Percentiles rank a stretch among this genome's conserved stretches.
Conservation (phyloP, 2,329 filamentous ascomycete genomes). For the Emergomyces pasteurianus region DNA sequence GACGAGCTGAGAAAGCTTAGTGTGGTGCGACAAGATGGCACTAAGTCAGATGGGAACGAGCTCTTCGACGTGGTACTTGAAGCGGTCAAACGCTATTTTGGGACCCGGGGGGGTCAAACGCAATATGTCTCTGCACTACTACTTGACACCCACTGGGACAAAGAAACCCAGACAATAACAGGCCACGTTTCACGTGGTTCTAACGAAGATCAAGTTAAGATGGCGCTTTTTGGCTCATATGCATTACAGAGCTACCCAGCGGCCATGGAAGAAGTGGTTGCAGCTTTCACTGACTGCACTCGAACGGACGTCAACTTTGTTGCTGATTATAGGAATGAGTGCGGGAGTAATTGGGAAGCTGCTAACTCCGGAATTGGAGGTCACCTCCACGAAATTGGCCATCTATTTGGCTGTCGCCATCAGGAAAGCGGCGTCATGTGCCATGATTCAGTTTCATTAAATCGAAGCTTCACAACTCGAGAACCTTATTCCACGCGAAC, state of each 20-base stretch:
- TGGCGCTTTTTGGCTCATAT: conserved; percentile 89
- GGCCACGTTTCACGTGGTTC: conserved; percentile 80
- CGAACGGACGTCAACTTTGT: conserved; percentile 69
- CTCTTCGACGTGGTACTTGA: conserved; percentile 67
- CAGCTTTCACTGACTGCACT: conserved; percentile 82
- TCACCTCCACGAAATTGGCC: conserved; percentile 82
- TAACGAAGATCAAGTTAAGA: conserved; percentile 55
- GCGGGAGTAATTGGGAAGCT: conserved; percentile 89
- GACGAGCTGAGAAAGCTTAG: conserved; percentile 70
- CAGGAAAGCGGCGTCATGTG: conserved; percentile 89
- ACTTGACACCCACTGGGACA: conserved; percentile 83
- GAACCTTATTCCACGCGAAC: conserved; percentile 83
- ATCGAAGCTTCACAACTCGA: conserved; percentile 66
- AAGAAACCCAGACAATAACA: conserved; percentile 53
- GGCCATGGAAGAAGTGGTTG: conserved; percentile 77
- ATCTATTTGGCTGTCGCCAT: conserved; percentile 79
- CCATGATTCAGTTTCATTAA: conserved; percentile 72
- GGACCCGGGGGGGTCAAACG: conserved; percentile 61
- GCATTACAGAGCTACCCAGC: conserved; percentile 83
- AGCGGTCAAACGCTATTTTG: conserved; percentile 68
- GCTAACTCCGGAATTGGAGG: conserved; percentile 88
- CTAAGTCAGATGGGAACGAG: conserved; percentile 57
- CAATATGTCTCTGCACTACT: conserved; percentile 80
- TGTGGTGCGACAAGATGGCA: conserved; percentile 62
- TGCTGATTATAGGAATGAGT: conserved; percentile 76